phyloP scores from a whole-genome alignment of 768 basidiomycete species.

The Hydnomerulius pinastri region DNA sequence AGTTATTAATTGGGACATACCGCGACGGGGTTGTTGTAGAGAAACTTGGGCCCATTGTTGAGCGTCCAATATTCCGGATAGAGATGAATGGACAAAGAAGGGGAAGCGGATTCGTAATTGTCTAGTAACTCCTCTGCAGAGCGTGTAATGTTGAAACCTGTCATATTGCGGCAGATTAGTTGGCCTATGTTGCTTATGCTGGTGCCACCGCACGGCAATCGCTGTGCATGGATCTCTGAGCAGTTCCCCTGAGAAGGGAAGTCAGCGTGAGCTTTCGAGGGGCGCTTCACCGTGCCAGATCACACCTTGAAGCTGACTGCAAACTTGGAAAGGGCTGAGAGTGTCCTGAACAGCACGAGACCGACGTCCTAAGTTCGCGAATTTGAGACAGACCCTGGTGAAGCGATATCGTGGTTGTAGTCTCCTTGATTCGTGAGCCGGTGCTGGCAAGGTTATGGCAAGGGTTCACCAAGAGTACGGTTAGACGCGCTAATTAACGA shows the following conservation, averaged over 20 bases:
- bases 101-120: constrained; percentile 52
- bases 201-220: constrained; percentile 4
- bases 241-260: background rate
- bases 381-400: too few relatives aligned
- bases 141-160: constrained; percentile 74
- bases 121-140: constrained; percentile 60
- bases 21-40: constrained; percentile 78
- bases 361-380: too few relatives aligned
- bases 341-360: background rate
- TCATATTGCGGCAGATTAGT: constrained; percentile 46
- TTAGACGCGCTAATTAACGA: constrained; percentile 23
- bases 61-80: constrained; percentile 82
- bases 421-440: too few relatives aligned
- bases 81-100: constrained; percentile 80
- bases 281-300: background rate
- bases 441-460: background rate
- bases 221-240: constrained; percentile 1
- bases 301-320: background rate
- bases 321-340: background rate
- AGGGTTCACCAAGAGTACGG: background rate
- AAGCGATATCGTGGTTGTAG: too few relatives aligned
- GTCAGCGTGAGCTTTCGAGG: background rate
- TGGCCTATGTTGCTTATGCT: constrained; percentile 5
- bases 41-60: constrained; percentile 79
- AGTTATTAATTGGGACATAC: constrained; percentile 31